Percentiles rank a stretch among this genome's conserved stretches.
Evolutionary conservation across 176 grass and related monocot species (phyloP).

Genomic region (Microstegium vimineum): DNA sequence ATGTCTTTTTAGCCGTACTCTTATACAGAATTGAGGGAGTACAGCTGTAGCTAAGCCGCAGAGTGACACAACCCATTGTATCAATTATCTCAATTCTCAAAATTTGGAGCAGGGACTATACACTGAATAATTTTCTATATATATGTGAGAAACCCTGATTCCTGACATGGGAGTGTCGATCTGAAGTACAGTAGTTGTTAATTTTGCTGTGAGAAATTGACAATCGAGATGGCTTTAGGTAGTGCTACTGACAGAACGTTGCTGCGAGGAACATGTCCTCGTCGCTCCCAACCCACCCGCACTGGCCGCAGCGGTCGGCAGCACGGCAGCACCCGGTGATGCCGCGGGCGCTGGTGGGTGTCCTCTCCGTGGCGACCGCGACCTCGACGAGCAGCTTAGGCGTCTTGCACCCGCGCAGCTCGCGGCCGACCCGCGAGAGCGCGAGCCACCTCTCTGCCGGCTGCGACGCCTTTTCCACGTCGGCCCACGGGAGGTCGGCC

Average conservation of each 20-base stretch:
- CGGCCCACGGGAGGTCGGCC: slow-evolving; percentile 39
- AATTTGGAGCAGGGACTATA: neutral
- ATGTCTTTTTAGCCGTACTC: too few species aligned
- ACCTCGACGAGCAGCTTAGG: slow-evolving; percentile 44
- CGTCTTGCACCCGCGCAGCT: slow-evolving; percentile 16
- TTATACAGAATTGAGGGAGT: too few species aligned
- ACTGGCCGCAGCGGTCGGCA: slow-evolving; percentile 34
- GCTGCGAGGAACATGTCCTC: slow-evolving; percentile 61
- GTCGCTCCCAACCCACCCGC: slow-evolving; percentile 52
- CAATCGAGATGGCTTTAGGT: neutral
- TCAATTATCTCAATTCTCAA: neutral
- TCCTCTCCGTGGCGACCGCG: neutral
- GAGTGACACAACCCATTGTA: neutral
- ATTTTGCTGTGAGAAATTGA: neutral
- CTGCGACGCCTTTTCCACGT: too few species aligned
- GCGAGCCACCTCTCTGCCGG: slow-evolving; percentile 37
- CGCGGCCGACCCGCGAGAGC: slow-evolving; percentile 16
- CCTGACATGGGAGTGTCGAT: neutral
- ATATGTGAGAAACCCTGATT: too few species aligned
- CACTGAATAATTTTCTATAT: too few species aligned
- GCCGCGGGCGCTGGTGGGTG: neutral
- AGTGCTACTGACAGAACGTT: slow-evolving; percentile 19
- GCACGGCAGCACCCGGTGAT: slow-evolving; percentile 1
- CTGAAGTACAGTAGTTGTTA: neutral
- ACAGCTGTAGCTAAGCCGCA: too few species aligned